Percentiles rank a stretch among this genome's conserved stretches.
These are phyloP conservation scores for Fragilariopsis cylindrus DNA, from an alignment of 108 stramenopile species.

Conservation along the genomic window DNA sequence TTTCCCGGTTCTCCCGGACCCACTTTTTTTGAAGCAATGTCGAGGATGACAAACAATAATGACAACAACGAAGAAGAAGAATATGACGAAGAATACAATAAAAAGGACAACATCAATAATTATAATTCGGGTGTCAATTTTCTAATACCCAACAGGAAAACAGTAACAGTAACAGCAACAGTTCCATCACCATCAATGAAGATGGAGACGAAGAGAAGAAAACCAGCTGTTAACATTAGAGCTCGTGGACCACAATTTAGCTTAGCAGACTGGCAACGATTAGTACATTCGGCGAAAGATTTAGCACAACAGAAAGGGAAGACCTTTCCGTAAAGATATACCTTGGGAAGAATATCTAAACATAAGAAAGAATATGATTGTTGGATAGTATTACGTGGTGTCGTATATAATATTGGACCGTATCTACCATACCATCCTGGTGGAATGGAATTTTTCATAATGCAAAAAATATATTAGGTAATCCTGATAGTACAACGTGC, in stretches of 20 bases:
- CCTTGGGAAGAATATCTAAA: slow-evolving; percentile 54
- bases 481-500: slow-evolving; percentile 54
- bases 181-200: background rate
- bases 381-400: slow-evolving; percentile 84
- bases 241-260: slow-evolving; percentile 52
- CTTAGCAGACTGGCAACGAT: slow-evolving; percentile 78
- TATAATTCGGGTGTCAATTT: no score
- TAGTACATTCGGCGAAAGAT: slow-evolving; percentile 56
- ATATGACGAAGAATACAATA: no score
- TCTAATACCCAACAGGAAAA: background rate
- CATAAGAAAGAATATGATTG: slow-evolving; percentile 81
- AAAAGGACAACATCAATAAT: background rate
- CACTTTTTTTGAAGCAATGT: no score
- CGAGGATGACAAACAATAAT: no score
- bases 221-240: slow-evolving; percentile 28
- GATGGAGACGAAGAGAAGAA: slow-evolving; percentile 3
- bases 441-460: slow-evolving; percentile 67
- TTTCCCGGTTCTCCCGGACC: no score
- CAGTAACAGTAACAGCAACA: background rate
- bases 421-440: slow-evolving; percentile 97
- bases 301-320: slow-evolving; percentile 64
- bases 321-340: slow-evolving; percentile 63
- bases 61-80: no score
- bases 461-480: slow-evolving; percentile 60
- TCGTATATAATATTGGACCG: slow-evolving; percentile 92